Base-by-base conservation (phyloP, 2,329 filamentous ascomycete genomes). In the Acrodontium crateriforme region DNA sequence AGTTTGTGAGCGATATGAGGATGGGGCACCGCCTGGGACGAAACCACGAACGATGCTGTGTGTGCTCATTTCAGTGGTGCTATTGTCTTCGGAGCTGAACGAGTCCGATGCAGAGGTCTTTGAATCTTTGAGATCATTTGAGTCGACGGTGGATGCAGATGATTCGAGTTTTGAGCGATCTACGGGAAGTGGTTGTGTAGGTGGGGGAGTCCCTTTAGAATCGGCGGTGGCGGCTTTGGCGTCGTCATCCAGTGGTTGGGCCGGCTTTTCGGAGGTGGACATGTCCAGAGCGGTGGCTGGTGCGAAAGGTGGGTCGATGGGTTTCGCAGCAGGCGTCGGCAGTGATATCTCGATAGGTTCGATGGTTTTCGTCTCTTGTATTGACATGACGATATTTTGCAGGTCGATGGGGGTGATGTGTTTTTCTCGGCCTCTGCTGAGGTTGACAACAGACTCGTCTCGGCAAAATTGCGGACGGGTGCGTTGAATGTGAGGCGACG, bases 381-480 rank as follows among this genome's bases (percentile, higher is more conserved):
- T 94, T 20, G 78, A 83, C 31, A 80, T 73, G 22, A 94, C 82
- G 71, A 95, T 91, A 61, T 91, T 91, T 56, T 93, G 83, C 16
- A 95, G 67, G 45, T 89, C 81, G 47, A 82, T 71, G 5, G 87
- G 83, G n/a, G 84, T 91, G 42, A 94, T 87, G 58, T 93, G 85
- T 47, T 81, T 78, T 39, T 89, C 80, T 31, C 66, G 73, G 39
- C 75, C 76, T 39, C 78, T 72, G 49, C 76, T 80, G 35, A 26
- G 39, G 53, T 70, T 67, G 51, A 49, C 70, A 46, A 66, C 74
- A 8, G 78, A 85, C 51, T 85, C 79, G 45, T 77, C 69, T 44
- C 76, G 67, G 45, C 66, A 67, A 42, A 81, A 71, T 40, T 74
- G 69, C 35, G 82, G 80, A n/a, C 56, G 54, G 16, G 46, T 74